Conservation (phyloP, 2,329 filamentous ascomycete species). For the Mariannaea sp. region DNA sequence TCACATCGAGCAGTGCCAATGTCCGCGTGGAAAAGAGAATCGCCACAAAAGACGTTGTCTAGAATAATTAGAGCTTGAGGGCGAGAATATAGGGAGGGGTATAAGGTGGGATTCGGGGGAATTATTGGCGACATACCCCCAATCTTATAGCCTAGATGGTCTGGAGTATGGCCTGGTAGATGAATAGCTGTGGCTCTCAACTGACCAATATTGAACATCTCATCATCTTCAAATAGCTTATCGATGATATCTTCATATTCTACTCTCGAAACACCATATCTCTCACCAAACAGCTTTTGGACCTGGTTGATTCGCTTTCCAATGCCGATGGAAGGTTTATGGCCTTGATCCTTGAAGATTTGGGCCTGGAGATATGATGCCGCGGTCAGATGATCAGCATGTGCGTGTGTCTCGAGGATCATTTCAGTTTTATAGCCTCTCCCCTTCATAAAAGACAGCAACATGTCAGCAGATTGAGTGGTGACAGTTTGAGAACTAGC, state of each 20-base stretch:
- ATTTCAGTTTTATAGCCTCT: conserved; percentile 53
- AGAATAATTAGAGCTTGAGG: neutral
- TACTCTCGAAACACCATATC: conserved; percentile 50
- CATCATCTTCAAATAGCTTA: conserved; percentile 57
- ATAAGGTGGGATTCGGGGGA: no score
- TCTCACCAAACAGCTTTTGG: conserved; percentile 54
- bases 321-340: conserved; percentile 55
- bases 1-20: conserved; percentile 59
- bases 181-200: conserved; percentile 54
- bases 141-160: conserved; percentile 63
- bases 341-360: conserved; percentile 44
- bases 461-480: conserved; percentile 56
- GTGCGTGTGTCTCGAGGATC: conserved; percentile 67
- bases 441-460: conserved; percentile 51
- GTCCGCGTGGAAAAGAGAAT: conserved; percentile 58
- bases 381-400: conserved; percentile 65
- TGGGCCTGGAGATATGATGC: conserved; percentile 59
- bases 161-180: conserved; percentile 64
- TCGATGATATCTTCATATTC: conserved; percentile 58
- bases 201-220: conserved; percentile 55
- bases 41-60: conserved; percentile 57
- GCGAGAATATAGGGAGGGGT: no score
- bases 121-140: conserved; percentile 49
- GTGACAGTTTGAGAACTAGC: conserved; percentile 46
- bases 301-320: conserved; percentile 58